phyloP scores from a whole-genome alignment of 768 basidiomycete species.

The Brasilioporus rufonigricans region DNA sequence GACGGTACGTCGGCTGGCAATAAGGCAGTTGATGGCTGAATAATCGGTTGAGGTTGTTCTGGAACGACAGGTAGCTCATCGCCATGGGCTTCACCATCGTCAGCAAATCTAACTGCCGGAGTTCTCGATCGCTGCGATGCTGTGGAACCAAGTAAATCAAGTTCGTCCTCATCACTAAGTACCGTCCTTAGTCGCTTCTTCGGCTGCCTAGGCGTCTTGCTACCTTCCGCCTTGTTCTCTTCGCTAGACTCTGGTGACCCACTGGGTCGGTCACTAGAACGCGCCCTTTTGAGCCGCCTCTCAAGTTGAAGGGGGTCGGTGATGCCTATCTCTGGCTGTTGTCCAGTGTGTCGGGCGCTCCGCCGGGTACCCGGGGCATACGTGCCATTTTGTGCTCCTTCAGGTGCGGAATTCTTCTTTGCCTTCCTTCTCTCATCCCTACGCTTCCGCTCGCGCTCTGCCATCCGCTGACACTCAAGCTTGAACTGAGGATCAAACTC shows the following conservation, averaged over 20 bases:
- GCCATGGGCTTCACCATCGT: constrained; percentile 23
- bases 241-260: constrained; percentile 46
- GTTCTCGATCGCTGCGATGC: constrained; percentile 33
- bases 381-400: constrained; percentile 27
- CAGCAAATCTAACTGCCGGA: constrained; percentile 51
- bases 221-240: constrained; percentile 44
- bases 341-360: constrained; percentile 73
- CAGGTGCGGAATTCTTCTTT: constrained; percentile 28
- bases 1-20: neutral
- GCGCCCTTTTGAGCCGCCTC: constrained; percentile 68
- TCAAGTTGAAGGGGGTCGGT: constrained; percentile 77
- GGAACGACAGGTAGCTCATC: constrained; percentile 14
- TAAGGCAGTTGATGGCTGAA: neutral
- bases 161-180: constrained; percentile 45
- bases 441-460: constrained; percentile 67
- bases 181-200: constrained; percentile 54
- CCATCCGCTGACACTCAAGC: constrained; percentile 87
- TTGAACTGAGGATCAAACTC: constrained; percentile 80
- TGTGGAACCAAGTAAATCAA: constrained; percentile 37
- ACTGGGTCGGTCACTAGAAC: constrained; percentile 53
- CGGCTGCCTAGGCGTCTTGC: constrained; percentile 37
- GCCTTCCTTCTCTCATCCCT: constrained; percentile 47
- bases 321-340: constrained; percentile 65
- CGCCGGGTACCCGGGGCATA: constrained; percentile 57
- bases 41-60: constrained; percentile 5